These are phyloP conservation scores for Scalesia atractyloides DNA, from an alignment of 129 eudicot species.

Conservation along the genomic window DNA sequence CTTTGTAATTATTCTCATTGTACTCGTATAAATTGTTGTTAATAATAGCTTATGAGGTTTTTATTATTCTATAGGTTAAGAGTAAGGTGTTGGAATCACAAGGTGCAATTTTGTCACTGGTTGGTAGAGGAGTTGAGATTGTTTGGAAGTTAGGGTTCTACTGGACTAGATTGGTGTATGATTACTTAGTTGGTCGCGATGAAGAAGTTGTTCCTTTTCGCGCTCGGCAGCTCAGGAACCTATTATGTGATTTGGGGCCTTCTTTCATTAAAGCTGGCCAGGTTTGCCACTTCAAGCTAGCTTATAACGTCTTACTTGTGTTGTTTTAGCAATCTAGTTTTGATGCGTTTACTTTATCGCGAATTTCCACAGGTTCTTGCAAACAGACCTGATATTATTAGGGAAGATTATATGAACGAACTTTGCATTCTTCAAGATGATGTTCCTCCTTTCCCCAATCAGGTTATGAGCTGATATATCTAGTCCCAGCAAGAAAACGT, in stretches of 20 bases:
- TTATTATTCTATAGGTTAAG: constrained; percentile 40
- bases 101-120: constrained; percentile 74
- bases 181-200: constrained; percentile 89
- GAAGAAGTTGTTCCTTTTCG: constrained; percentile 99
- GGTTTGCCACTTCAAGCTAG: constrained; percentile 39
- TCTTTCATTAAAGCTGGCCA: constrained; percentile 99
- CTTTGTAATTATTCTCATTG: too few relatives aligned
- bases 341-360: constrained; percentile 8
- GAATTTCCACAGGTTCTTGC: constrained; percentile 77
- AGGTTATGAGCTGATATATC: constrained; percentile 51
- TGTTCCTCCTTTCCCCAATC: constrained; percentile 94
- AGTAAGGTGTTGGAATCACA: constrained; percentile 89
- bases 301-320: background rate
- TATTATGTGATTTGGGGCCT: constrained; percentile 88
- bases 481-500: constrained; percentile 13
- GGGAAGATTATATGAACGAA: constrained; percentile 99
- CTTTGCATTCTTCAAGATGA: constrained; percentile 99
- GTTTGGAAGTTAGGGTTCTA: constrained; percentile 95
- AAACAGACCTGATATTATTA: constrained; percentile 93
- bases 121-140: constrained; percentile 91
- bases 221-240: constrained; percentile 88
- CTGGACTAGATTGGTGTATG: constrained; percentile 80
- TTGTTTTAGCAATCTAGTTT: background rate
- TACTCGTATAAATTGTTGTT: too few relatives aligned
- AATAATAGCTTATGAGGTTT: too few relatives aligned